Evolutionary conservation across 106 monocot species (phyloP), one percentile per base, ranked within the genome.

Genomic region (Posidonia australis): DNA sequence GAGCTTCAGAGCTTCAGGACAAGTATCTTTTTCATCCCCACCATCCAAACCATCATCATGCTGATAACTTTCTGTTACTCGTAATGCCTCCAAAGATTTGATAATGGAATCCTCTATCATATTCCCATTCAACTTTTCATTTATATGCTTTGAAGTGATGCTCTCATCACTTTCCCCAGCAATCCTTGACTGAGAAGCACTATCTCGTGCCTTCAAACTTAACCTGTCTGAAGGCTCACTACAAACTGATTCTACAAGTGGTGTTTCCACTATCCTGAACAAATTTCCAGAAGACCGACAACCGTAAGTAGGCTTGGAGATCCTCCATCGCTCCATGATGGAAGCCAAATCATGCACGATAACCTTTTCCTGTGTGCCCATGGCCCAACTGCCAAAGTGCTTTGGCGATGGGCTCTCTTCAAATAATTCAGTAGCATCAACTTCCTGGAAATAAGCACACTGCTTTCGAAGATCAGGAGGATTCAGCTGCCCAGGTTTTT

Each of bases 401-500:
- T 76, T 83, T 24, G 96, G 87, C 0, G 96, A 91, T 60, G 96
- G 96, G 29, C 84, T 85, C 67, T 98, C 96, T 42, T 87, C 90
- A 41, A 83, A 43, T 21, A 98, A 73, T 65, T 98, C 96, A 71
- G 84, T 80, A 28, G 87, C 70, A 58, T 98, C 96, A 23, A 98
- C 84, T 75, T 98, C 90, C 63, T 81, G 54, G 65, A 98, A 98
- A 64, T 98, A 98, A 10, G 82, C 80, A 75, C 78, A 77, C 75
- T 91, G 87, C 73, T 79, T 85, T 36, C 23, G 60, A 55, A 98
- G 79, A 70, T 98, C 87, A 6, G 76, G 75, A 46, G 59, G 76
- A 27, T 51, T 53, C 20, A 58, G 69, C 47, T 66, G 44, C 18
- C 13, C 66, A 61, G 48, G 41, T 77, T 72, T 91, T 63, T 81